Evolutionary conservation across 169 alveolate species (phyloP).

Genomic region (Eimeria necatrix): DNA sequence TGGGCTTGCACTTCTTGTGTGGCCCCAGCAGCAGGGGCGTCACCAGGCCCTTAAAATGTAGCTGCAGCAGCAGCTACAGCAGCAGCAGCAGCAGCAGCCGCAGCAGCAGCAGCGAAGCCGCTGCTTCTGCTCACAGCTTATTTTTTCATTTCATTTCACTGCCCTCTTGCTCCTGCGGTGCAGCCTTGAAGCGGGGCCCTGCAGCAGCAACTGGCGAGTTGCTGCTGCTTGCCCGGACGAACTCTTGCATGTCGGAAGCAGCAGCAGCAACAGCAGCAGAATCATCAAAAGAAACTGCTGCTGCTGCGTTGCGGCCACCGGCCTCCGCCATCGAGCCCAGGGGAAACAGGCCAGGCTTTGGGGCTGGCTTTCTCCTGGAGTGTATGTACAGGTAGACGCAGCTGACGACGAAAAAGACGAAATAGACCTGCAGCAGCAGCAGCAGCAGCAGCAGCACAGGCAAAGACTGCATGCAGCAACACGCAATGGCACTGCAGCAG

Average conservation of each 20-base stretch:
- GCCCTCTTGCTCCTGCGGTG: not conserved
- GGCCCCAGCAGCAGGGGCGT: no score
- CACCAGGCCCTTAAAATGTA: no score
- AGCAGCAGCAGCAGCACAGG: slow-evolving; percentile 20
- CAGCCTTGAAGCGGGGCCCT: not conserved
- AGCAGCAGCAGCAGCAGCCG: not conserved
- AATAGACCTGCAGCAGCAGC: slow-evolving; percentile 43
- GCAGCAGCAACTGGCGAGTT: slow-evolving; percentile 29
- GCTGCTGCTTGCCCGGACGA: slow-evolving; percentile 58
- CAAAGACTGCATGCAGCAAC: not conserved
- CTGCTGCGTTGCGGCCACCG: not conserved
- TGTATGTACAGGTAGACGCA: slow-evolving; percentile 68
- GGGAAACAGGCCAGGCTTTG: slow-evolving; percentile 41
- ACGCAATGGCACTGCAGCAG: slow-evolving; percentile 21
- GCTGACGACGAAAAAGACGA: slow-evolving; percentile 60
- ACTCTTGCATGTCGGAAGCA: not conserved
- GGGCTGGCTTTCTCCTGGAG: slow-evolving; percentile 58
- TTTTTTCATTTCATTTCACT: not conserved
- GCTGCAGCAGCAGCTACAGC: not conserved
- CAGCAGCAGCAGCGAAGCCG: slow-evolving; percentile 13
- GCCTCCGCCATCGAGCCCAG: slow-evolving; percentile 69
- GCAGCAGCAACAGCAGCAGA: slow-evolving; percentile 57
- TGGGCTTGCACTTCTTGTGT: no score
- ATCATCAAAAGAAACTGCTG: not conserved
- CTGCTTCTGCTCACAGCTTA: not conserved